phyloP scores from a whole-genome alignment of 352 stramenopile genomes.

The Elongisporangium prolatum region DNA sequence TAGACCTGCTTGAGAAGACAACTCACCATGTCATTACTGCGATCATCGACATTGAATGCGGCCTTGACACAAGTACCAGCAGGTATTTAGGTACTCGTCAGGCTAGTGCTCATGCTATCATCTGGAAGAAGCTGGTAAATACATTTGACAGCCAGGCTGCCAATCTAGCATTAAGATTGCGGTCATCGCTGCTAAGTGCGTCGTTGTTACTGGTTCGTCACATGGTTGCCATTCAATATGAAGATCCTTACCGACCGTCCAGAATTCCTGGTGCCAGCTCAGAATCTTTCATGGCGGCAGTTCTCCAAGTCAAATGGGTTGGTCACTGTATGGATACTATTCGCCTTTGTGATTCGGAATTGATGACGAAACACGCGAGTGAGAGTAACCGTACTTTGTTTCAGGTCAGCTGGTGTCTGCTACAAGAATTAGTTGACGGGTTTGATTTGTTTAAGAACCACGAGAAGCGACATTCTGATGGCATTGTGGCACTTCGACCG shows the following conservation, averaged over 20 bases:
- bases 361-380: conserved; percentile 2
- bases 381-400: conserved; percentile 25
- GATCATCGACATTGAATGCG: conserved; percentile 6
- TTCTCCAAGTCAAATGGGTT: conserved; percentile 47
- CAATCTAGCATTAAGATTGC: conserved; percentile 11
- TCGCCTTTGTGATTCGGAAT: conserved; percentile 26
- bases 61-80: conserved; percentile 5
- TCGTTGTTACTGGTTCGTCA: conserved; percentile 50
- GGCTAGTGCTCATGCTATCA: not conserved
- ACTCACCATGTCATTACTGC: conserved; percentile 19
- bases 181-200: conserved; percentile 42
- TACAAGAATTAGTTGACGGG: conserved; percentile 51
- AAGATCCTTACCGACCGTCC: conserved; percentile 10
- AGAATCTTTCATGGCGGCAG: conserved; percentile 3
- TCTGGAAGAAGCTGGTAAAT: not conserved
- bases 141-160: not conserved
- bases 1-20: conserved; percentile 22
- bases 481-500: conserved; percentile 30
- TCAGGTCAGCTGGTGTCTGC: conserved; percentile 60
- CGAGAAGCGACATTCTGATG: conserved; percentile 28
- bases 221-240: conserved; percentile 25
- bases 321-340: conserved; percentile 51
- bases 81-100: conserved; percentile 1
- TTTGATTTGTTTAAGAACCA: conserved; percentile 12
- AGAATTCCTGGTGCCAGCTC: conserved; percentile 6